Base-by-base conservation (phyloP, 495 filamentous ascomycete species). In the Tuber magnatum region DNA sequence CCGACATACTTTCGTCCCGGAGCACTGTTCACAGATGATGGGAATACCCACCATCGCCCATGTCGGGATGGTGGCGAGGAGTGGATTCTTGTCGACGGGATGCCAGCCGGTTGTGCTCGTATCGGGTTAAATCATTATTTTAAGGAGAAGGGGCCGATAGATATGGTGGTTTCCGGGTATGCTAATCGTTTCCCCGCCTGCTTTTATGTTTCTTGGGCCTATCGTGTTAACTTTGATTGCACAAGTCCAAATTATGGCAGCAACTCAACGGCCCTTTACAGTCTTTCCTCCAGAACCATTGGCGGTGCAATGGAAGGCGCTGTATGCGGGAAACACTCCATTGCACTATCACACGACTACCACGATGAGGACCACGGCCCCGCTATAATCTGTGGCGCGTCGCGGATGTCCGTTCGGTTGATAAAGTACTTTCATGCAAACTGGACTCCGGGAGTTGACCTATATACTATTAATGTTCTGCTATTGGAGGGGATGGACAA, bases 231-330 rank as follows among this genome's bases (percentile, higher is more conserved):
- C 42, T 71, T 24, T 71, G 10, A 5, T 39, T 39, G 32, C 28
- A 14, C 39, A 40, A 76, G 75, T 1, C 95, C 95, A 10, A 99
- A 99, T 83, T 97, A 97, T 85, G 95, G 95, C 12, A 86, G 94
- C 51, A 99, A 99, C 84, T 92, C 92, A 5, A 98, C 95, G 0
- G 92, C 94, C 1, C 87, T 97, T 35, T 97, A 98, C 80, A 91
- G 91, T n/a, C 85, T 99, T 72, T 93, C 90, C 56, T 93, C 90
- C 65, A 95, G 95, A 35, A 99, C 95, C 0, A 85, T 99, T 70
- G 95, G 95, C 28, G 95, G 90, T 0, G 95, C 95, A 0, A 87
- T 99, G 84, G 95, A 98, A 84, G 94, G 91, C 16, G 94, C 95
- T n/a, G 88, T 93, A 0, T 97, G 92, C 80, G 89, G 88, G 46